Percentiles rank a stretch among this genome's conserved stretches.
phyloP scores from a whole-genome alignment of 179 eudicot species.

The Sideroxylon spinosum region DNA sequence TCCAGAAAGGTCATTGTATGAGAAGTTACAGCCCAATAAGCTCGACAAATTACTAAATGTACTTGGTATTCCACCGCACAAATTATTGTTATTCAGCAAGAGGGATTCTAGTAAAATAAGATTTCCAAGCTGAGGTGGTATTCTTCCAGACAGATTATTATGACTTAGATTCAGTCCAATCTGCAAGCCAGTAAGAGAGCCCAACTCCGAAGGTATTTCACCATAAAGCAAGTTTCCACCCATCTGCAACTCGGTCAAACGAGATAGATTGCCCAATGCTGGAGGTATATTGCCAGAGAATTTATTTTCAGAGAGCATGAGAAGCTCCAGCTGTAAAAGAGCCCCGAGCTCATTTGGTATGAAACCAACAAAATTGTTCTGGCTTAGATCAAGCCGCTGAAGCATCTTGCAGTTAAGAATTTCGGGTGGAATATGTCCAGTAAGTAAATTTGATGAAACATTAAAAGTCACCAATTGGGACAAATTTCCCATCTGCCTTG shows the following conservation, averaged over 20 bases:
- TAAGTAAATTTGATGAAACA: slow-evolving; percentile 61
- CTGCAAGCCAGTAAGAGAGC: slow-evolving; percentile 67
- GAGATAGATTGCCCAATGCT: slow-evolving; percentile 63
- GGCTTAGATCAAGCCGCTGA: slow-evolving; percentile 81
- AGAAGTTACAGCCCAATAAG: slow-evolving; percentile 63
- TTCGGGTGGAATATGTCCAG: slow-evolving; percentile 54
- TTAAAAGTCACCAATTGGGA: slow-evolving; percentile 63
- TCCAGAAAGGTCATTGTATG: slow-evolving; percentile 64
- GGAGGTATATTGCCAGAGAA: slow-evolving; percentile 68
- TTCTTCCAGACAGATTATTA: slow-evolving; percentile 62
- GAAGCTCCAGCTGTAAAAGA: slow-evolving; percentile 67
- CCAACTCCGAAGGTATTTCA: slow-evolving; percentile 61
- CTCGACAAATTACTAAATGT: slow-evolving; percentile 70
- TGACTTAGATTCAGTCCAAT: slow-evolving; percentile 71
- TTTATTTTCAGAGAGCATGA: slow-evolving; percentile 66
- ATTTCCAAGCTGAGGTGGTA: slow-evolving; percentile 75
- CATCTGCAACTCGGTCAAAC: slow-evolving; percentile 71
- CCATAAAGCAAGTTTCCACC: slow-evolving; percentile 77
- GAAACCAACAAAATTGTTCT: slow-evolving; percentile 43
- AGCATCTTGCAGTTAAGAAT: slow-evolving; percentile 64
- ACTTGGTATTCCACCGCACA: slow-evolving; percentile 70
- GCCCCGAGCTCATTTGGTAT: slow-evolving; percentile 64
- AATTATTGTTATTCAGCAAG: slow-evolving; percentile 62
- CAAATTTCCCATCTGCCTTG: slow-evolving; percentile 68
- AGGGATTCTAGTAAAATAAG: slow-evolving; percentile 61